Evolutionary conservation across 768 basidiomycete genomes (phyloP), one percentile per base, ranked within the genome.

Genomic region (Boletellus sp.): DNA sequence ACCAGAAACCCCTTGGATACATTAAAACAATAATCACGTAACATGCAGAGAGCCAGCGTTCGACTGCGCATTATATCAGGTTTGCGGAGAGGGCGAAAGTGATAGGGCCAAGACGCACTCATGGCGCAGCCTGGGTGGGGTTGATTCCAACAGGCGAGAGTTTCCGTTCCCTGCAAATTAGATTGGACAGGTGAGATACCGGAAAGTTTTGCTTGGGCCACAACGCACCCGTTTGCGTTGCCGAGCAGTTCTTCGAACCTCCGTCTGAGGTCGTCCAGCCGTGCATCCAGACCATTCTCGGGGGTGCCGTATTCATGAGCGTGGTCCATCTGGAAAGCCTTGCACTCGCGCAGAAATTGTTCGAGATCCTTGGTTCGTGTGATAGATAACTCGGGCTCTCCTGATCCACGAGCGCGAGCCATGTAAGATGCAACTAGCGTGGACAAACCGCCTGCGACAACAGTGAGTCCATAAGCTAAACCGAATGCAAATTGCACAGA

Each of bases 351-450:
- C 20, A 88, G 69, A 55, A 81, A 90, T n/a, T 81, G 76, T 20
- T 86, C 81, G 2, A 89, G 72, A 50, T 84, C 82, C 53, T 82
- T 80, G 4, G 72, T 72, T 11, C 79, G 77, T 3, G 70, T 63
- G 32, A 74, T 72, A 1, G 84, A 85, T 16, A 76, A 43, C 53
- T 88, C 84, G 2, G 87, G 87, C 55, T 89, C 87, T 34, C 78
- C 78, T 0, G 85, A 81, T 12, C 85, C 84, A 22, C 86, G 79
- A 23, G 78, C 74, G 13, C 82, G 79, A 3, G 87, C 88, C 22
- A 90, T 73, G 63, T 84, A 89, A 2, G 85, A 83, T 17, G 87
- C 85, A 13, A 83, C 76, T 19, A 88, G n/a, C 0, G 87, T 90
- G 3, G 85, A 65, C 11, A 84, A 48, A 16, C 83, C 87, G 28